Evolutionary conservation across 495 filamentous ascomycete species (phyloP).

Genomic region (Penicillium paxilli): DNA sequence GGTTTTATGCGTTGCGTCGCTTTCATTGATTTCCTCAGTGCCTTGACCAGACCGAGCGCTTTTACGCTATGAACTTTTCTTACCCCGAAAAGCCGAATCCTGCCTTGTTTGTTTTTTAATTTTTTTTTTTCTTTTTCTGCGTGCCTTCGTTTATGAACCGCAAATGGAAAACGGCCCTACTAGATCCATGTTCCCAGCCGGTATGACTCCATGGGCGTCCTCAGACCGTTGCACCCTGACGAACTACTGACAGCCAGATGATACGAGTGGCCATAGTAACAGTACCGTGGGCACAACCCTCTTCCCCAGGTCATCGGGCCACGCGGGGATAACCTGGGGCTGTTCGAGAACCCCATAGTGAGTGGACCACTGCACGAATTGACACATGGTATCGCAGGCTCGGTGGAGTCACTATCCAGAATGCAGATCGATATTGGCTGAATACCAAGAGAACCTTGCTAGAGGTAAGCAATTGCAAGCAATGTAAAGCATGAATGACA

Average conservation of each 20-base stretch:
- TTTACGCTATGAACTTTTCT: neutral
- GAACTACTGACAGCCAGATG: neutral
- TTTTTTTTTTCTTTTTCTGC: no score
- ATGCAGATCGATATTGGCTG: neutral
- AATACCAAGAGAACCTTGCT: neutral
- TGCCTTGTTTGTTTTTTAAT: neutral
- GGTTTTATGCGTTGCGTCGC: slow-evolving; percentile 5
- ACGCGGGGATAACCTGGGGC: slow-evolving; percentile 11
- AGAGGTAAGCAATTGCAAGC: slow-evolving; percentile 7
- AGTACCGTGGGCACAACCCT: neutral
- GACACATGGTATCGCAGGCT: neutral
- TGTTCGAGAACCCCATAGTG: neutral
- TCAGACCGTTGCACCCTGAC: neutral
- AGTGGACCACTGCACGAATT: slow-evolving; percentile 16
- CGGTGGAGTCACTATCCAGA: neutral
- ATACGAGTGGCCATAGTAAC: neutral
- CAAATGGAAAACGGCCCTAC: neutral
- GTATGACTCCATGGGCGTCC: neutral
- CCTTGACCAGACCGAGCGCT: neutral
- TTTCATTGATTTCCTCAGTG: neutral
- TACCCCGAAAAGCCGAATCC: slow-evolving; percentile 2
- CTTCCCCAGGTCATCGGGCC: slow-evolving; percentile 6
- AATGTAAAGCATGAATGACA: slow-evolving; percentile 1
- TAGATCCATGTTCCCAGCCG: neutral
- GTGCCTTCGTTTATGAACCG: slow-evolving; percentile 1